Evolutionary conservation across 2,329 filamentous ascomycete genomes (phyloP).

Genomic region (Pseudophaeomoniella oleicola): DNA sequence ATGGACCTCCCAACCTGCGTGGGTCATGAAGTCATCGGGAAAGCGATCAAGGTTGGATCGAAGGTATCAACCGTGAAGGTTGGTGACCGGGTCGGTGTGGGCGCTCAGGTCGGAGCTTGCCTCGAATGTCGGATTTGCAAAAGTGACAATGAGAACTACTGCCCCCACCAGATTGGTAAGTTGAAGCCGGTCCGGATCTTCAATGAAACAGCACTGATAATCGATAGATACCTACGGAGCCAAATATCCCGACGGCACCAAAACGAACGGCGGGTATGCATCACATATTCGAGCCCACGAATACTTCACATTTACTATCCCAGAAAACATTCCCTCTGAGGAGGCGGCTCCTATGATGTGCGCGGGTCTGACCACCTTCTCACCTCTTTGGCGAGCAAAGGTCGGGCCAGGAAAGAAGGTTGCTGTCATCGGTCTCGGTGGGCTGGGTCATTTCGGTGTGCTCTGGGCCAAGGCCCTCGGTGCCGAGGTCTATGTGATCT

Average conservation of each 20-base stretch:
- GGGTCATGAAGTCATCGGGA: constrained; percentile 54
- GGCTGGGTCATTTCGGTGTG: constrained; percentile 57
- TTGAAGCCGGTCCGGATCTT: background rate
- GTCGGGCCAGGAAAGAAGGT: constrained; percentile 48
- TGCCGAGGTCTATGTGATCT: constrained; percentile 48
- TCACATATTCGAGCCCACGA: constrained; percentile 60
- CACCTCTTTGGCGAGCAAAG: constrained; percentile 61
- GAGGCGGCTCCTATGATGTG: constrained; percentile 57
- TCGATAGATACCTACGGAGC: constrained; percentile 34
- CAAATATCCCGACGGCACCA: constrained; percentile 43
- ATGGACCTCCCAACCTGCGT: constrained; percentile 37
- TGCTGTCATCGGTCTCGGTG: constrained; percentile 35
- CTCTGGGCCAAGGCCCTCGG: constrained; percentile 55
- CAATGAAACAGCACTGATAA: background rate
- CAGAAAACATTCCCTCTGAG: constrained; percentile 48
- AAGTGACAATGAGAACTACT: constrained; percentile 55
- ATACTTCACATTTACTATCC: constrained; percentile 58
- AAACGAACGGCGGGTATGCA: constrained; percentile 52
- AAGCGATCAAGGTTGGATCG: constrained; percentile 50
- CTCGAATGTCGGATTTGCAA: constrained; percentile 51
- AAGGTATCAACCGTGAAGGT: constrained; percentile 48
- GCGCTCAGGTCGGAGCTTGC: constrained; percentile 52
- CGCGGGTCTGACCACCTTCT: constrained; percentile 68
- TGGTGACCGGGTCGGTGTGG: constrained; percentile 54
- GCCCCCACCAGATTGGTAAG: constrained; percentile 31